Evolutionary conservation across 345 rosid genomes (phyloP).

Genomic region (Populus davidiana): DNA sequence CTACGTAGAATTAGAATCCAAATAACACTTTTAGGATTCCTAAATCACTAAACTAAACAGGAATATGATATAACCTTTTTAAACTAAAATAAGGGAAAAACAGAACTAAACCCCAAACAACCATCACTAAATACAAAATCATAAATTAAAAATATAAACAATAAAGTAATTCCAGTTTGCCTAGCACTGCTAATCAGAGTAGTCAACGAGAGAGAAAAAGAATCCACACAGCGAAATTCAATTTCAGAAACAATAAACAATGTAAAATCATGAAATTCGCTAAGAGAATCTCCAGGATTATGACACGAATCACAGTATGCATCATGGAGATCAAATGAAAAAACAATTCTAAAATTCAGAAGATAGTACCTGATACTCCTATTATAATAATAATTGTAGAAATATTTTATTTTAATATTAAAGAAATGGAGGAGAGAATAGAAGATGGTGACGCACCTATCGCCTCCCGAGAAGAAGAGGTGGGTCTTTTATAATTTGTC

Average conservation of each 20-base stretch:
- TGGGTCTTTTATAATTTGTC: neutral
- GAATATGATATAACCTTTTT: too few species aligned
- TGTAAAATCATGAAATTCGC: neutral
- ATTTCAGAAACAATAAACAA: too few species aligned
- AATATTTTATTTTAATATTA: neutral
- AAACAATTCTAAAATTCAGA: neutral
- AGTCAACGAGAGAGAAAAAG: neutral
- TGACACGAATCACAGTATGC: neutral
- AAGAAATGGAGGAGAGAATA: neutral
- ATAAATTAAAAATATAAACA: neutral
- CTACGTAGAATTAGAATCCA: too few species aligned
- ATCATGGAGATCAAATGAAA: neutral
- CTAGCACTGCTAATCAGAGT: neutral
- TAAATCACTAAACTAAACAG: too few species aligned
- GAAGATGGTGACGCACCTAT: neutral
- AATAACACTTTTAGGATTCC: too few species aligned
- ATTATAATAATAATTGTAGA: neutral
- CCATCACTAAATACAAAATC: neutral
- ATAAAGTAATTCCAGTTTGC: too few species aligned
- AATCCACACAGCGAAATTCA: too few species aligned
- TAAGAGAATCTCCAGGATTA: neutral
- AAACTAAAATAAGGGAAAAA: too few species aligned
- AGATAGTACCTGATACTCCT: too few species aligned
- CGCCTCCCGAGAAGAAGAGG: neutral
- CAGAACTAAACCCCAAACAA: neutral